Base-by-base conservation (phyloP, 176 grass and related monocot genomes). In the Eragrostis curvula region DNA sequence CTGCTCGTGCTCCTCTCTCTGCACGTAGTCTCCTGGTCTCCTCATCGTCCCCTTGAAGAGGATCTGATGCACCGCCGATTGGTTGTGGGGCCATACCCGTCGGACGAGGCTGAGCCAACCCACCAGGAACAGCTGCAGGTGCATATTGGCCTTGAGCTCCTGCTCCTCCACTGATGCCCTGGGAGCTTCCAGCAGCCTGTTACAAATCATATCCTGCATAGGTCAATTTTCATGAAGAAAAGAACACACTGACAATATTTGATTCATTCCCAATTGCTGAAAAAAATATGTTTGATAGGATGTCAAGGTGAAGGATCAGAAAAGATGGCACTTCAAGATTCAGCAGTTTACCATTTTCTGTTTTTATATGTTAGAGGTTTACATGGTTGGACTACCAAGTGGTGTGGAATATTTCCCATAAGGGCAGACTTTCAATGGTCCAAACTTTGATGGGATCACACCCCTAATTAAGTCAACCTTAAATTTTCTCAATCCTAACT, bases 111-210 rank as follows among this genome's bases (percentile, higher is more conserved):
- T 95, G 96, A 66, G 79, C 89, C 50, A 84, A 52, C 16, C 87
- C 90, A 21, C 90, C 83, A 66, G 78, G 86, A 24, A 89, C 73
- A 0, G 86, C 84, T 16, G 96, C 75, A 18, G 96, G 92, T 0
- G 89, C 96, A 85, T 98, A 98, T 65, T 93, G 92, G n/a, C 93
- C 96, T 90, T 95, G 90, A 79, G 87, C 70, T 81, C 87, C 86
- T 1, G 64, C 25, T 14, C 63, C 86, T 18, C 90, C 62, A 49
- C 70, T 83, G 84, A 89, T 86, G 53, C 90, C 92, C 86, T 98
- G 93, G 40, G 90, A 88, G 79, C 79, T 92, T 81, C 72, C 88
- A 84, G 82, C 88, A 79, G 84, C 90, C 96, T 98, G 87, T 68
- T n/a, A 74, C 16, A 85, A 65, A 79, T 40, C 25, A 51, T 14